Evolutionary conservation across 805 yeast genomes (phyloP).

Genomic region (Suhomyces xylopsoci): DNA sequence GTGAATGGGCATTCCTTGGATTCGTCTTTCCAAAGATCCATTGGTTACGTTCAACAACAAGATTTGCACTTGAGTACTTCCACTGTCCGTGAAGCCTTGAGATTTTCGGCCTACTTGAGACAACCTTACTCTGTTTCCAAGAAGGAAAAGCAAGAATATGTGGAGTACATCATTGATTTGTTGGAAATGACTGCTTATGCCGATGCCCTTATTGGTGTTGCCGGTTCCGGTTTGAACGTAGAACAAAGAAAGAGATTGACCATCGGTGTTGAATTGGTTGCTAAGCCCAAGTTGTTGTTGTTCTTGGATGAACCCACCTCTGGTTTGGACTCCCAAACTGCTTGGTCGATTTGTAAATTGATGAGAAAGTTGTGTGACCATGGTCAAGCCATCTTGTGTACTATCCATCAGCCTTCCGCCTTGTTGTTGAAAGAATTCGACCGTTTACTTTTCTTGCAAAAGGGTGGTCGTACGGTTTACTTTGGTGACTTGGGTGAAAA

Average conservation of each 20-base stretch:
- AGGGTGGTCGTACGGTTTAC: constrained; percentile 49
- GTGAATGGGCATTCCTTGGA: constrained; percentile 25
- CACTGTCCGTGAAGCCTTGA: constrained; percentile 29
- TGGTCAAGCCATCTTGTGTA: constrained; percentile 45
- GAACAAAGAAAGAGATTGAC: constrained; percentile 42
- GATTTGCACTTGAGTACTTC: constrained; percentile 32
- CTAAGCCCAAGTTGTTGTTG: constrained; percentile 36
- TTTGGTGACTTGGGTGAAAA: constrained; percentile 37
- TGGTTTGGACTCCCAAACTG: constrained; percentile 43
- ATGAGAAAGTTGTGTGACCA: constrained; percentile 40
- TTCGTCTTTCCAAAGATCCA: constrained; percentile 29
- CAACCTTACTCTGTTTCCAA: constrained; percentile 21
- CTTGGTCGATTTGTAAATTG: constrained; percentile 41
- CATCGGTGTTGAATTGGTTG: constrained; percentile 42
- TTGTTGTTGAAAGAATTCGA: constrained; percentile 75
- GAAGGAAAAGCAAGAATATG: constrained; percentile 22
- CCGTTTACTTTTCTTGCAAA: constrained; percentile 54
- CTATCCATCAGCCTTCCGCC: constrained; percentile 87
- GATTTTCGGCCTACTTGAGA: constrained; percentile 25
- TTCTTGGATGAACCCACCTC: constrained; percentile 45
- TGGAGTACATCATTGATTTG: constrained; percentile 23
- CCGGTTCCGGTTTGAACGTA: constrained; percentile 39
- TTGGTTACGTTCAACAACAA: constrained; percentile 34
- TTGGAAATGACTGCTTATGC: constrained; percentile 26
- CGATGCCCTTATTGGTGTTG: constrained; percentile 32